These are phyloP conservation scores for Nigrospora osmanthi DNA, from an alignment of 2,329 filamentous ascomycete genomes.

Conservation along the genomic window DNA sequence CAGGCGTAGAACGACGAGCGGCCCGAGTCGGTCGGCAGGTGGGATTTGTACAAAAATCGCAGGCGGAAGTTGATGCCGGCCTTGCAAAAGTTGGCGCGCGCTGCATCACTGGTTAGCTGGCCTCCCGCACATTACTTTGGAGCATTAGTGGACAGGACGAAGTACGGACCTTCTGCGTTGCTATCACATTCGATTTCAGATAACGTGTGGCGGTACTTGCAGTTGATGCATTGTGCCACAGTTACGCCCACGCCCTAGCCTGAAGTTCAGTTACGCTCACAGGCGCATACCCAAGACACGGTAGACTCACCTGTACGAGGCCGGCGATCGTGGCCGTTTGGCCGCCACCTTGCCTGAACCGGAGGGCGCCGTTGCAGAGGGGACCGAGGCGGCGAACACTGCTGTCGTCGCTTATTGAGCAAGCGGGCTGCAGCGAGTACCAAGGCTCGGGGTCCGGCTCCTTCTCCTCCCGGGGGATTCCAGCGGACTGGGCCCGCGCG, in stretches of 20 bases:
- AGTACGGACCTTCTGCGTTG: conserved; percentile 9
- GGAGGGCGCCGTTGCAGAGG: conserved; percentile 29
- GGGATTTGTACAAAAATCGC: conserved; percentile 34
- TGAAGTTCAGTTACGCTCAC: background rate
- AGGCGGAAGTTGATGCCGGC: conserved; percentile 28
- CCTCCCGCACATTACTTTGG: background rate
- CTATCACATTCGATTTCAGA: conserved; percentile 7
- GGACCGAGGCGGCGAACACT: conserved; percentile 26
- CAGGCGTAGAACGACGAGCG: conserved; percentile 33
- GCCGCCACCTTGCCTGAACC: conserved; percentile 24
- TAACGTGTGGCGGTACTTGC: conserved; percentile 10
- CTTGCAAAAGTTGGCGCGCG: conserved; percentile 23
- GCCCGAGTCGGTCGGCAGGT: conserved; percentile 20
- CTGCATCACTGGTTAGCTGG: conserved; percentile 9
- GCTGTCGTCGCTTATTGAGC: conserved; percentile 25
- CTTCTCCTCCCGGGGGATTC: background rate
- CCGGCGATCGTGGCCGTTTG: conserved; percentile 24
- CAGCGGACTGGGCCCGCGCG: background rate
- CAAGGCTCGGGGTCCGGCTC: background rate
- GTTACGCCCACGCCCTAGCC: conserved; percentile 4
- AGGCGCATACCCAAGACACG: background rate
- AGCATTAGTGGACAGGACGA: background rate
- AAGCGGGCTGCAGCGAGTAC: conserved; percentile 11
- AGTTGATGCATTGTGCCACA: conserved; percentile 14
- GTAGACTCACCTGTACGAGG: conserved; percentile 14